Conservation (phyloP, 176 grass and related monocot genomes). For the Triticum timopheevii region DNA sequence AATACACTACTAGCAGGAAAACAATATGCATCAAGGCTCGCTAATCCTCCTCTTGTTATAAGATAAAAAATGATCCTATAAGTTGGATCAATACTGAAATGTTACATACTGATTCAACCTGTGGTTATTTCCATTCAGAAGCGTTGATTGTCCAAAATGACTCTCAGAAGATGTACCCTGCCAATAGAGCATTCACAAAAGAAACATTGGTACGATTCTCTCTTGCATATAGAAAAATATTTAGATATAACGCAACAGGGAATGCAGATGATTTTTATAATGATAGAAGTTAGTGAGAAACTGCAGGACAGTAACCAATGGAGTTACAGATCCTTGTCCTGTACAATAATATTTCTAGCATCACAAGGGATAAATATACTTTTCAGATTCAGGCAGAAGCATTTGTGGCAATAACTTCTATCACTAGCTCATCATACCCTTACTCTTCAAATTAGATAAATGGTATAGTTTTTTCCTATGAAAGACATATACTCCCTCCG, state of each 20-base stretch:
- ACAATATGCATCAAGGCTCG: constrained; percentile 5
- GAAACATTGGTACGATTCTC: neutral
- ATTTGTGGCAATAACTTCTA: neutral
- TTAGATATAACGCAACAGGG: neutral
- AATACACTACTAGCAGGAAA: constrained; percentile 26
- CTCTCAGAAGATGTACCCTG: constrained; percentile 57
- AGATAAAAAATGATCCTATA: neutral
- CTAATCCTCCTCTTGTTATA: constrained; percentile 16
- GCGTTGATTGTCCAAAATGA: constrained; percentile 33
- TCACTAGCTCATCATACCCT: neutral
- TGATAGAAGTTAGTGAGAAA: neutral
- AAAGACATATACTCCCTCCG: too few relatives aligned
- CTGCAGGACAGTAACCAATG: neutral
- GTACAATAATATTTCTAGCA: constrained; percentile 1
- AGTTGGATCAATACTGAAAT: constrained; percentile 13
- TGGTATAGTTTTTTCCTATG: neutral
- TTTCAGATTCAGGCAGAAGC: constrained; percentile 9
- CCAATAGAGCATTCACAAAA: constrained; percentile 32
- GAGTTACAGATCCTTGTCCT: neutral
- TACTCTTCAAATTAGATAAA: neutral
- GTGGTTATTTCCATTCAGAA: constrained; percentile 44
- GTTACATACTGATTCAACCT: constrained; percentile 34
- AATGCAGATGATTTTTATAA: neutral
- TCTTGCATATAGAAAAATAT: constrained; percentile 1
- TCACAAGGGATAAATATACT: neutral